A percentile compares a stretch with the other conserved stretches of the same genome.
phyloP scores from a whole-genome alignment of 352 stramenopile genomes.

The Lagenidium sp. region DNA sequence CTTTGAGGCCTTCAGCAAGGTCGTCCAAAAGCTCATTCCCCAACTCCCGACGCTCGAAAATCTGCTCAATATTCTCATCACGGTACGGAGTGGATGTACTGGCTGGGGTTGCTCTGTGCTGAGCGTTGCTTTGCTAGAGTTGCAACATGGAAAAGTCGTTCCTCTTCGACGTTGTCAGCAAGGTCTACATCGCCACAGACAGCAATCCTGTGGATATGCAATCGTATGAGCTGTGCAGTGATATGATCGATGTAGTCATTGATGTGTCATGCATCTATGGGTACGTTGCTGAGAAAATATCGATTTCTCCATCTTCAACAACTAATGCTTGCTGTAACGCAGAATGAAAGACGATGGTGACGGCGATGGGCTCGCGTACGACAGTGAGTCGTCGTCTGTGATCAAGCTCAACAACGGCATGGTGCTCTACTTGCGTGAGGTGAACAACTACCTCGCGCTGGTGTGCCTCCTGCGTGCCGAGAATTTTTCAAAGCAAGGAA shows the following conservation, averaged over 20 bases:
- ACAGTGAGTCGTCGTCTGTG: conserved; percentile 93
- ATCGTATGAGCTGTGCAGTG: conserved; percentile 96
- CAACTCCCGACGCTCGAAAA: conserved; percentile 97
- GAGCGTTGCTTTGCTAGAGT: conserved; percentile 32
- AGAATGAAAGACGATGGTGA: conserved; percentile 89
- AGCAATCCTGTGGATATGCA: conserved; percentile 98
- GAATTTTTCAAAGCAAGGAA: conserved; percentile 96
- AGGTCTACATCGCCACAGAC: conserved; percentile 98
- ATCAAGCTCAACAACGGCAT: conserved; percentile 98
- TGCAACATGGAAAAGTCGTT: conserved; percentile 99
- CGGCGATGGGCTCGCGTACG: conserved; percentile 90
- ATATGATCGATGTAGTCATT: conserved; percentile 99
- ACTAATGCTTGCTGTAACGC: neutral
- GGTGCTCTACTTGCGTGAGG: conserved; percentile 92
- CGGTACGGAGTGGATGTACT: conserved; percentile 21
- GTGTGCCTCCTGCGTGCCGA: conserved; percentile 95
- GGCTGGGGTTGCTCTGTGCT: neutral
- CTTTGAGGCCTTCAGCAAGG: conserved; percentile 96
- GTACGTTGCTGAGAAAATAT: too few species aligned
- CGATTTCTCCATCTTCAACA: too few species aligned
- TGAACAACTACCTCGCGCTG: conserved; percentile 97
- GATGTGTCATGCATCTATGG: conserved; percentile 99
- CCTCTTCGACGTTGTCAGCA: conserved; percentile 98
- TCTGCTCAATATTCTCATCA: conserved; percentile 96
- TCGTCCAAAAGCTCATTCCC: conserved; percentile 97